Conservation (phyloP, 768 basidiomycete genomes). For the Leccinum obscurum region DNA sequence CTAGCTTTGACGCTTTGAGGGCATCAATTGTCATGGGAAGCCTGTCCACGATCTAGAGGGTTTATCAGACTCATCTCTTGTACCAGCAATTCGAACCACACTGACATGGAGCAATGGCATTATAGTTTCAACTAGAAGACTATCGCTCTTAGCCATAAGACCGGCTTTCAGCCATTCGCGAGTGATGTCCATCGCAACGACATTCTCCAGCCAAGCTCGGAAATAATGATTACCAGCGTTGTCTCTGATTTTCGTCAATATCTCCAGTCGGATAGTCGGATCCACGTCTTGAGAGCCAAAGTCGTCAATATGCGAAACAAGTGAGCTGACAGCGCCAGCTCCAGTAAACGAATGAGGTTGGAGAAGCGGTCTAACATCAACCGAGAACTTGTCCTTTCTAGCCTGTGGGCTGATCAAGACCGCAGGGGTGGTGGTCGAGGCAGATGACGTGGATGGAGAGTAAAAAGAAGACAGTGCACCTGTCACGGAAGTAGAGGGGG, state of each 20-base stretch:
- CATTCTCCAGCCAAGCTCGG: constrained; percentile 83
- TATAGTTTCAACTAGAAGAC: constrained; percentile 64
- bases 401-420: constrained; percentile 47
- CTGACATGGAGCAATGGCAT: constrained; percentile 89
- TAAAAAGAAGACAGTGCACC: constrained; percentile 41
- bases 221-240: constrained; percentile 86
- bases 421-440: constrained; percentile 26
- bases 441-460: constrained; percentile 32
- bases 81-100: constrained; percentile 25
- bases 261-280: constrained; percentile 63
- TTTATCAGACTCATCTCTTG: constrained; percentile 20
- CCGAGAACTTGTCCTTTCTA: constrained; percentile 54
- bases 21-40: constrained; percentile 72
- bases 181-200: constrained; percentile 70
- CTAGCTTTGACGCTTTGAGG: constrained; percentile 71
- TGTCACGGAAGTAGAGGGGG: constrained; percentile 44
- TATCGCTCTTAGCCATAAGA: constrained; percentile 54
- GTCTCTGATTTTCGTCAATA: constrained; percentile 79
- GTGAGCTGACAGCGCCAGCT: constrained; percentile 62
- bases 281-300: constrained; percentile 68
- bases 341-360: constrained; percentile 62
- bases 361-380: constrained; percentile 55
- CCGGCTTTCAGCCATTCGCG: constrained; percentile 81
- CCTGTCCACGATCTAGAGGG: constrained; percentile 70
- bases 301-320: constrained; percentile 58